Conservation (phyloP, 2,329 filamentous ascomycete genomes). For the Podosphaera aphanis region DNA sequence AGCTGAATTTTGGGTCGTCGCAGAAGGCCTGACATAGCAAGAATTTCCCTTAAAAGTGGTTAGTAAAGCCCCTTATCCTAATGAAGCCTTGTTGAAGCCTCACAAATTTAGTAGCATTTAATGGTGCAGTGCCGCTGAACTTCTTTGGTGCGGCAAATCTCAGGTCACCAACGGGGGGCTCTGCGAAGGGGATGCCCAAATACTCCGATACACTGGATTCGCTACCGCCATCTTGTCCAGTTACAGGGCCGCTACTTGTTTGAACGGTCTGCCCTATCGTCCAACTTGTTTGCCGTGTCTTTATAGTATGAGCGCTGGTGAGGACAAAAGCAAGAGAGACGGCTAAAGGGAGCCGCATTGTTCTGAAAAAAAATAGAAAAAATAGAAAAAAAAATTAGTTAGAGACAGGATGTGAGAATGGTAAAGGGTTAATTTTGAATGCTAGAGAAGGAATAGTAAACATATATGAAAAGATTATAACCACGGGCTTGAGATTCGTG, state of each 20-base stretch:
- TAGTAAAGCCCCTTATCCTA: constrained; percentile 2
- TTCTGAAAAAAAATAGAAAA: background rate
- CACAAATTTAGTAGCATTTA: constrained; percentile 12
- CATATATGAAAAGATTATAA: too few relatives aligned
- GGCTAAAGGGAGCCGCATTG: background rate
- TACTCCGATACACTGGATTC: constrained; percentile 15
- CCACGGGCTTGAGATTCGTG: too few relatives aligned
- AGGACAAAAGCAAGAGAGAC: background rate
- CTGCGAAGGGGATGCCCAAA: constrained; percentile 20
- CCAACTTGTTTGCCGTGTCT: constrained; percentile 7
- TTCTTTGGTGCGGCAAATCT: constrained; percentile 18
- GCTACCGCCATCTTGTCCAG: constrained; percentile 9
- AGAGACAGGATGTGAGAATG: background rate
- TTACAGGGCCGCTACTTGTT: constrained; percentile 12
- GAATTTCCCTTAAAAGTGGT: constrained; percentile 7
- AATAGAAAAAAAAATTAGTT: background rate
- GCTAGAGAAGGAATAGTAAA: too few relatives aligned
- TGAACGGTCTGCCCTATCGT: constrained; percentile 12
- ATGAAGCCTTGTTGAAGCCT: constrained; percentile 1
- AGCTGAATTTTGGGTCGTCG: background rate
- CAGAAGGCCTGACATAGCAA: constrained; percentile 4
- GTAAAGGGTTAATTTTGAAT: too few relatives aligned
- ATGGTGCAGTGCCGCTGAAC: constrained; percentile 4
- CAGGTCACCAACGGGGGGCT: constrained; percentile 18
- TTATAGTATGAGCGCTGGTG: background rate